Conservation (phyloP, 2,329 filamentous ascomycete genomes). For the Apiospora malaysiana region DNA sequence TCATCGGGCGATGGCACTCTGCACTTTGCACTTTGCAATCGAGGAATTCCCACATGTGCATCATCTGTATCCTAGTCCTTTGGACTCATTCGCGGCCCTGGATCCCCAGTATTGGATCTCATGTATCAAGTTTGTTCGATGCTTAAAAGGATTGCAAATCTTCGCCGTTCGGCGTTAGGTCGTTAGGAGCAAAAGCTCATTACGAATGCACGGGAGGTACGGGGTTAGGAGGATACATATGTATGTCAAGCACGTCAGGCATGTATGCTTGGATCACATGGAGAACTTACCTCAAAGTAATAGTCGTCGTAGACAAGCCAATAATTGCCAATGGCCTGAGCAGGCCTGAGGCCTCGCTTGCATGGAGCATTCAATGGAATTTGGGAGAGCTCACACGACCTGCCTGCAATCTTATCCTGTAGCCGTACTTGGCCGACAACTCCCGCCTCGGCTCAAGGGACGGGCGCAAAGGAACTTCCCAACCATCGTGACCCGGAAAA, state of each 20-base stretch:
- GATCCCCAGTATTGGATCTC: neutral
- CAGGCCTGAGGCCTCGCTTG: too few relatives aligned
- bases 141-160: neutral
- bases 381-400: slow-evolving; percentile 4
- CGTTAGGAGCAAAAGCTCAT: neutral
- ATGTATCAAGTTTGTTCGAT: neutral
- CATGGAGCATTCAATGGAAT: neutral
- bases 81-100: neutral
- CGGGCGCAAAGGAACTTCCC: slow-evolving; percentile 15
- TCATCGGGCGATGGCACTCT: neutral
- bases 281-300: neutral
- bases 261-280: slow-evolving; percentile 5
- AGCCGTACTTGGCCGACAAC: slow-evolving; percentile 37
- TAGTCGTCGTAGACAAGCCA: neutral
- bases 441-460: slow-evolving; percentile 37
- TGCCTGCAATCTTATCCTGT: slow-evolving; percentile 17
- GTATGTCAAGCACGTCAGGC: too few relatives aligned
- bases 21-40: neutral
- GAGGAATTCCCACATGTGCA: slow-evolving; percentile 15
- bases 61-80: neutral
- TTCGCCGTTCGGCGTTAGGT: slow-evolving; percentile 2
- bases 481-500: slow-evolving; percentile 40
- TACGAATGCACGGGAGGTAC: too few relatives aligned
- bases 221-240: too few relatives aligned
- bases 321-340: slow-evolving; percentile 17